Evolutionary conservation across 75 land plant species (phyloP).

Genomic region (Cryptomeria japonica): DNA sequence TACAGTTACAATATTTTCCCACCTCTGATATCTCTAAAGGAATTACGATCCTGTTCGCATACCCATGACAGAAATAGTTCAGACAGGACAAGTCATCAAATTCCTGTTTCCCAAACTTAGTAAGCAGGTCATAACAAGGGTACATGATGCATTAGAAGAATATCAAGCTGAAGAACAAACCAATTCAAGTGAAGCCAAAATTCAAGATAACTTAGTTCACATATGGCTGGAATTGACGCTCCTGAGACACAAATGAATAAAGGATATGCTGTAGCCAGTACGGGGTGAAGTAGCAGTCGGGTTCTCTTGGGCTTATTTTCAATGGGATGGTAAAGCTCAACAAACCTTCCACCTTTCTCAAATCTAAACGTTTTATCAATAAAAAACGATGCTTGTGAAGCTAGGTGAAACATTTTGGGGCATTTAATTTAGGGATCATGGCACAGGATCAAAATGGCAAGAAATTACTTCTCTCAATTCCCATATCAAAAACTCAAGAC

Average conservation of each 20-base stretch:
- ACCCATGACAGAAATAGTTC: constrained; percentile 27
- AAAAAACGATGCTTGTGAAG: background rate
- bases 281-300: constrained; percentile 19
- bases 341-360: background rate
- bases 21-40: constrained; percentile 21
- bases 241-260: constrained; percentile 13
- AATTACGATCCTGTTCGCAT: constrained; percentile 24
- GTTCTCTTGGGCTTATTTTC: constrained; percentile 16
- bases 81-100: constrained; percentile 24
- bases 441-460: constrained; percentile 17
- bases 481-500: constrained; percentile 16
- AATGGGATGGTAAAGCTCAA: constrained; percentile 22
- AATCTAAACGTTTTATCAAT: constrained; percentile 4
- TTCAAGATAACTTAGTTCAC: constrained; percentile 29
- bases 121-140: background rate
- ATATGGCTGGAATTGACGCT: constrained; percentile 20
- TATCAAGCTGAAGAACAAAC: constrained; percentile 12
- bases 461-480: constrained; percentile 11
- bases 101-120: constrained; percentile 1
- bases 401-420: constrained; percentile 33
- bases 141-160: constrained; percentile 10
- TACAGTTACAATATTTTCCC: constrained; percentile 25
- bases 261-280: constrained; percentile 13
- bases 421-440: constrained; percentile 17
- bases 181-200: constrained; percentile 2